Base-by-base conservation (phyloP, 176 grass and related monocot species). In the Zea luxurians region DNA sequence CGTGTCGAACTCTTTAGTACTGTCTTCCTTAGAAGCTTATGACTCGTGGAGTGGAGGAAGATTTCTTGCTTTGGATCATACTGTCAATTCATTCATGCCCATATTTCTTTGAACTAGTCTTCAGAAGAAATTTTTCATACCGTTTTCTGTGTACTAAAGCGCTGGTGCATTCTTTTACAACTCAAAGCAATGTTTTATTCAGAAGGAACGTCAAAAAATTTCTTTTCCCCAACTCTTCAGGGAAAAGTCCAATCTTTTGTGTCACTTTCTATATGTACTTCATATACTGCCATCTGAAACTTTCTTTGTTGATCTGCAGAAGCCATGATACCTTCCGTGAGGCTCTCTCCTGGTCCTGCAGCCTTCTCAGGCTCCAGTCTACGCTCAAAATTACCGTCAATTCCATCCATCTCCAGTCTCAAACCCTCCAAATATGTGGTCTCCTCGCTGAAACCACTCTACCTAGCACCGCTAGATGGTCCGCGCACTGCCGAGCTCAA, bases 361-460 rank as follows among this genome's bases (percentile, higher is more conserved):
- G 58, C 67, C 34, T 77, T 90, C 40, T 71, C 71, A 66, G 61
- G 73, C 76, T 38, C 71, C 52, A 84, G 66, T 48, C 71, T 80
- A 13, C 88, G 88, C 73, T 76, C 78, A 12, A 88, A 70, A 74
- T 88, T 55, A 17, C 79, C 63, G 13, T 42, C 2, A 27, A 21
- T 83, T 73, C 82, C 82, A n/a, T 80, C 83, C 2, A 17, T 90
- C n/a, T 53, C 72, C 6, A 54, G 16, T 34, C 69, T 88, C 21
- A 86, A 80, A 76, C 59, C 64, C 55, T 77, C 78, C 7, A 83
- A 75, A 58, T 67, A 82, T 68, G 77, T 65, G 15, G 63, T 88
- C 27, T 78, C 88, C n/a, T 92, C 82, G 38, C 53, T 82, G 27
- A 97, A 84, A 71, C 88, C 94, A 4, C 84, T 97, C 10, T 87